These are phyloP conservation scores for Schizosaccharomyces lindneri DNA, from an alignment of 805 yeast species.

Conservation along the genomic window DNA sequence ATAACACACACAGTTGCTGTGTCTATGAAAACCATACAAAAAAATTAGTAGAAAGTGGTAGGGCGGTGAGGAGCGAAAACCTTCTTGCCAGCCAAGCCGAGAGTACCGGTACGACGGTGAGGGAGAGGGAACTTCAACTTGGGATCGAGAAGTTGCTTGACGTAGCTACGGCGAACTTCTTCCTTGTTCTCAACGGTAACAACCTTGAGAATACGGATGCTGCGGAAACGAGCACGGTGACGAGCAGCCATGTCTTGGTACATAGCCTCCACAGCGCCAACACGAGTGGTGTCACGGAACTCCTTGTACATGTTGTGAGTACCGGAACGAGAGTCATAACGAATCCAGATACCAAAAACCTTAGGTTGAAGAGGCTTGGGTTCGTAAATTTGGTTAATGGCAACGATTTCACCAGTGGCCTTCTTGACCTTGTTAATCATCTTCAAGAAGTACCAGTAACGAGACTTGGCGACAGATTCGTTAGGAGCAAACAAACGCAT, in stretches of 20 bases:
- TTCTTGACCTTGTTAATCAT: slow-evolving; percentile 98
- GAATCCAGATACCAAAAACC: slow-evolving; percentile 99
- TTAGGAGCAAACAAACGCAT: slow-evolving; percentile 99
- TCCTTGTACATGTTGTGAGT: slow-evolving; percentile 99
- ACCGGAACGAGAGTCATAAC: slow-evolving; percentile 99
- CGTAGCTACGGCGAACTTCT: slow-evolving; percentile 97
- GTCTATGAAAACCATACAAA: background rate
- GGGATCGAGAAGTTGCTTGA: slow-evolving; percentile 84
- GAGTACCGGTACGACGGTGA: slow-evolving; percentile 37
- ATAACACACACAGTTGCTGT: background rate
- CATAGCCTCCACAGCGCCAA: slow-evolving; percentile 92
- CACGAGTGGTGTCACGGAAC: slow-evolving; percentile 98
- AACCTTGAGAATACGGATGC: slow-evolving; percentile 94
- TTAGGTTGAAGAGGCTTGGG: slow-evolving; percentile 96
- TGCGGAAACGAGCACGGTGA: slow-evolving; percentile 99
- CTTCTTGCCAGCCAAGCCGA: slow-evolving; percentile 26
- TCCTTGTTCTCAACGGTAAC: slow-evolving; percentile 94
- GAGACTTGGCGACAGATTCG: slow-evolving; percentile 97
- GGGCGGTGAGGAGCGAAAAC: slow-evolving; percentile 84
- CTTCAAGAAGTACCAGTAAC: slow-evolving; percentile 99
- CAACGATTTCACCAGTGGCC: slow-evolving; percentile 97
- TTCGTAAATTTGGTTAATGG: slow-evolving; percentile 78
- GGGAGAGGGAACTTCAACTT: slow-evolving; percentile 99
- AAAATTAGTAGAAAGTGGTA: slow-evolving; percentile 75
- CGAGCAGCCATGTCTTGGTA: slow-evolving; percentile 99